These are phyloP conservation scores for Dictyostelium purpureum DNA, from an alignment of 78 protist genomes.

Conservation along the genomic window DNA sequence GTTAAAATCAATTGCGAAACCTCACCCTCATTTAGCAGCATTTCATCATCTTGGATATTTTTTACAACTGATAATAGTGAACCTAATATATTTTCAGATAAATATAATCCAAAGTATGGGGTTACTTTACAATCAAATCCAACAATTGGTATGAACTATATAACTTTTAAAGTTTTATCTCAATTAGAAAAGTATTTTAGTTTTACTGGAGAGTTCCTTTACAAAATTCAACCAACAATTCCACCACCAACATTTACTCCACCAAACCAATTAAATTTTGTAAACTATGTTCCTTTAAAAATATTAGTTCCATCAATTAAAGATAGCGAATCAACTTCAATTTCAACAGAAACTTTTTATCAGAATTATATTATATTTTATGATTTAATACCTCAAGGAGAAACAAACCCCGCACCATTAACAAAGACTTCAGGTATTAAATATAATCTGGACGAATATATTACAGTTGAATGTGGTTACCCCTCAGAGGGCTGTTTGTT, in stretches of 20 bases:
- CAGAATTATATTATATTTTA: not conserved
- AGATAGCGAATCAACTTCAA: not conserved
- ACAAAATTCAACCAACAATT: not conserved
- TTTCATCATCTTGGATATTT: conserved; percentile 25
- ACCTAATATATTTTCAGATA: not conserved
- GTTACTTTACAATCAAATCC: not conserved
- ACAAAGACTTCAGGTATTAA: not conserved
- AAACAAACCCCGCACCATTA: not conserved
- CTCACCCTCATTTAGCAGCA: not conserved
- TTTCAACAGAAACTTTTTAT: not conserved
- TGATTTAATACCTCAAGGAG: conserved; percentile 1
- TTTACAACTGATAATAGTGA: not conserved
- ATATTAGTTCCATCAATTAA: not conserved
- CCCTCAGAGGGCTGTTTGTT: not conserved
- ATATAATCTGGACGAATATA: not conserved
- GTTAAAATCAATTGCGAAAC: not conserved
- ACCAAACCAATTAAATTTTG: not conserved
- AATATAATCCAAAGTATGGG: conserved; percentile 22
- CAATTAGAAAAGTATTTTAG: not conserved
- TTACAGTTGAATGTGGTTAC: not conserved
- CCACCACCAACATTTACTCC: conserved; percentile 13
- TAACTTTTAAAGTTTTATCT: not conserved
- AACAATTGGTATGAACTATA: not conserved
- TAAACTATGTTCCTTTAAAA: not conserved
- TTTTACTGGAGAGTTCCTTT: not conserved